Evolutionary conservation across 2,329 filamentous ascomycete species (phyloP), one percentile per base, ranked within the genome.

Genomic region (Claviceps citrina): DNA sequence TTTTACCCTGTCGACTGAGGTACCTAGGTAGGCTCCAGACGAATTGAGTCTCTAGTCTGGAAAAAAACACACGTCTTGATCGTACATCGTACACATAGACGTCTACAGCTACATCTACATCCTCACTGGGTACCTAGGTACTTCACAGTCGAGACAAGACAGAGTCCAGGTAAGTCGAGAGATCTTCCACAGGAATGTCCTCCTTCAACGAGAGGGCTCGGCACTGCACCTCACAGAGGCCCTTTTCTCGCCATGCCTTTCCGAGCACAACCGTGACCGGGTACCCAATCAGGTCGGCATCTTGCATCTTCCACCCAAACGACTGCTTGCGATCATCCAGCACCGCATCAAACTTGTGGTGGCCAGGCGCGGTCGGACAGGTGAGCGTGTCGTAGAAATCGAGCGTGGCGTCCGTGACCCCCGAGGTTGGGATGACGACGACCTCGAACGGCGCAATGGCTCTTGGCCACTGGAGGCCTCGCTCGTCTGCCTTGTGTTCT

Each of bases 211-310:
- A 69, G 20, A 89, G 62, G 41, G 71, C 68, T 43, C 84, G 71
- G 59, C 84, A 89, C 54, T 93, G 84, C 24, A 94, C 73, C 56
- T 93, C 86, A 28, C 81, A 72, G n/a, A 64, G 57, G 33, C 64
- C 63, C 2, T 67, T 61, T 28, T 70, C 61, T 33, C 52, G 63
- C 79, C 82, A 93, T 3, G 65, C 65, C 46, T 73, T 79, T 0
- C 89, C 89, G 25, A 96, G 58, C 2, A 95, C 69, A 10, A 95
- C 67, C 7, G 89, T 68, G 10, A 96, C 67, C 0, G 89, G 89
- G 56, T 93, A 94, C 3, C 91, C 91, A 40, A 89, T 75, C 43
- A 91, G 56, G 57, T 96, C 87, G 1, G 89, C 91, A 61, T 98
- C 91, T 28, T 76, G 77, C 54, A 96, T 65, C 58, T 93, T 96